Evolutionary conservation across 257 asterid genomes (phyloP).

Genomic region (Solanum sitiens): DNA sequence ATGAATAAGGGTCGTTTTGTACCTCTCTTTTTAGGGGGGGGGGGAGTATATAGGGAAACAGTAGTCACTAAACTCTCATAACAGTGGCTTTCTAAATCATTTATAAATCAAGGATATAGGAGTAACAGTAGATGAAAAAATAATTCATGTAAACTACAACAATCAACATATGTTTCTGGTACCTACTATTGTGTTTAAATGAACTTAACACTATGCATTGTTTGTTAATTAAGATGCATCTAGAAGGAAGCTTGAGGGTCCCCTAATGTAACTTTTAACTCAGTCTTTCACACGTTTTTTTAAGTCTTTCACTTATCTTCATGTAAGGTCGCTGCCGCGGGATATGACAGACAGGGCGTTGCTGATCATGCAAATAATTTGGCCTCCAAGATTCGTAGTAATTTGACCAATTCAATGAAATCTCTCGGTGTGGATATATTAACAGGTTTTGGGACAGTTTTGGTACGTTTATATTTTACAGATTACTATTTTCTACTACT

Average conservation of each 20-base stretch:
- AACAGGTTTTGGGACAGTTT: slow-evolving; percentile 74
- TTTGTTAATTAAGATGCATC: background rate
- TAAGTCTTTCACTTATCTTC: slow-evolving; percentile 2
- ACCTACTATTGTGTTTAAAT: background rate
- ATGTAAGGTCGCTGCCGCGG: slow-evolving; percentile 81
- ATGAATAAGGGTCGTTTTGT: background rate
- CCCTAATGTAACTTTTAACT: background rate
- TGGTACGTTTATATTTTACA: slow-evolving; percentile 40
- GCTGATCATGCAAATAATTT: slow-evolving; percentile 90
- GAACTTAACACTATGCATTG: background rate
- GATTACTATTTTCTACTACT: background rate
- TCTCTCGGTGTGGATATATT: slow-evolving; percentile 93
- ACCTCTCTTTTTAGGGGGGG: background rate
- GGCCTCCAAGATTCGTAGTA: slow-evolving; percentile 81
- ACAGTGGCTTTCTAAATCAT: background rate
- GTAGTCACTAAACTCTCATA: background rate
- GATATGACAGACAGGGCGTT: slow-evolving; percentile 86
- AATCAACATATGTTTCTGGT: background rate
- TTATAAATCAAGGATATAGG: background rate
- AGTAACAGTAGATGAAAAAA: background rate
- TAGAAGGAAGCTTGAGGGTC: background rate
- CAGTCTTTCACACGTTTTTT: background rate
- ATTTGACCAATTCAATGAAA: slow-evolving; percentile 85
- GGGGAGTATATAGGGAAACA: background rate
- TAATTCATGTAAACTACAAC: background rate